Conservation (phyloP, 179 eudicot genomes). For the Beta lomatogona region DNA sequence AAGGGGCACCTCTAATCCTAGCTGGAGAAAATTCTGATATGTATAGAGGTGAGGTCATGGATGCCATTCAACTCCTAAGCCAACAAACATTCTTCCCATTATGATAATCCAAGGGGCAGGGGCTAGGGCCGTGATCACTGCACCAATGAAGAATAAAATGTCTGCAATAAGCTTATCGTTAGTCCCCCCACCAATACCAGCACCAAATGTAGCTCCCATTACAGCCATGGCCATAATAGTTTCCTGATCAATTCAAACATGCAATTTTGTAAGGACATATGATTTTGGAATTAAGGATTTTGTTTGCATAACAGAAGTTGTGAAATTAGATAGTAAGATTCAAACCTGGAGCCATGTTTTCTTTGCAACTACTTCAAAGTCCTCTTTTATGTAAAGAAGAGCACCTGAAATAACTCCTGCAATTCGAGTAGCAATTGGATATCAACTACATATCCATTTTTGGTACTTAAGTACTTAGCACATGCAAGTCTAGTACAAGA, state of each 20-base stretch:
- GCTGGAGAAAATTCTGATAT: slow-evolving; percentile 61
- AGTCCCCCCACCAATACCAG: slow-evolving; percentile 51
- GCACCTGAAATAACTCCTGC: slow-evolving; percentile 63
- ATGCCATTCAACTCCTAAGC: slow-evolving; percentile 50
- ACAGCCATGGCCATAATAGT: not conserved
- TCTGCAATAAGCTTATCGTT: slow-evolving; percentile 49
- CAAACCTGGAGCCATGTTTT: not conserved
- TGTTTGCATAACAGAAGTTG: not conserved
- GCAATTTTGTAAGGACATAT: not conserved
- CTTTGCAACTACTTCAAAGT: slow-evolving; percentile 42
- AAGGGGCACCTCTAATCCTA: slow-evolving; percentile 54
- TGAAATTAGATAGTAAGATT: not conserved
- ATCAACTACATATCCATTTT: too few species aligned
- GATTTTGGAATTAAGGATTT: not conserved
- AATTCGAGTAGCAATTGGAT: not conserved
- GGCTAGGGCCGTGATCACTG: slow-evolving; percentile 40
- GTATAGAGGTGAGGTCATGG: slow-evolving; percentile 59
- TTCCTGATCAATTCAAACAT: not conserved
- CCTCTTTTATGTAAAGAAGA: slow-evolving; percentile 35
- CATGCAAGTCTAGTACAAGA: too few species aligned
- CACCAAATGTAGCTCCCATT: slow-evolving; percentile 47
- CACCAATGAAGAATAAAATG: slow-evolving; percentile 45
- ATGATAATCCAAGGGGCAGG: slow-evolving; percentile 52
- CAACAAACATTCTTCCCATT: slow-evolving; percentile 38
- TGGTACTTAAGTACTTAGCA: not conserved